Base-by-base conservation (phyloP, 164 flowering plant genomes). In the Dillenia turbinata region DNA sequence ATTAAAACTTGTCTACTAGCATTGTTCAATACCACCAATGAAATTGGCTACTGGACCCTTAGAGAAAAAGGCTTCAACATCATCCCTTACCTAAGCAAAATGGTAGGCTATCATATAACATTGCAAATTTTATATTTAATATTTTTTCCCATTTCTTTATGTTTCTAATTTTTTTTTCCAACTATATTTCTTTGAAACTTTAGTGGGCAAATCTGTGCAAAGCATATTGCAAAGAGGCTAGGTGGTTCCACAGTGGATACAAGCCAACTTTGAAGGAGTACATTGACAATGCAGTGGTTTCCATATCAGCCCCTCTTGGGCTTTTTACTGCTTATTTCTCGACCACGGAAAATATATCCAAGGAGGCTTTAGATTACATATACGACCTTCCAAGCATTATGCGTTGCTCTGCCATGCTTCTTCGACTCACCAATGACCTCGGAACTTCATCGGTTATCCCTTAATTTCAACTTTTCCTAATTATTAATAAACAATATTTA, bases 161-260 rank as follows among this genome's bases (percentile, higher is more conserved):
- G 19, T 10, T 12, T 46, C 19, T 14, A n/a, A 46, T 43, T 48
- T 15, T 6, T 16, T 33, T 19, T n/a, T n/a, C n/a, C 5, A 11
- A 52, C 56, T 48, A 13, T 56, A 11, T 44, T 9, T 33, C 24
- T 49, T 19, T 19, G 22, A 19, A 19, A 19, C 22, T 15, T 10
- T 74, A 85, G 87, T 84, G 91, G 91, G 73, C 70, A 56, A 71
- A 71, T 44, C 75, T 84, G 48, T 76, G 82, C 44, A 70, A 76
- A 56, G 65, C 87, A 56, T 57, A 80, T 71, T 50, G 74, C 9
- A 69, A 62, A 59, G 91, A 86, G 69, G 88, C 91, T 50, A 73
- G 70, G 49, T 86, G 91, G 88, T 68, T 58, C 55, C 57, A 72
- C 44, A 63, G 16, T 17, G 75, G 73, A 14, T 61, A 75, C 47